Conservation (phyloP, 1,139 yeast genomes). For the Sugiyamaella japonica region DNA sequence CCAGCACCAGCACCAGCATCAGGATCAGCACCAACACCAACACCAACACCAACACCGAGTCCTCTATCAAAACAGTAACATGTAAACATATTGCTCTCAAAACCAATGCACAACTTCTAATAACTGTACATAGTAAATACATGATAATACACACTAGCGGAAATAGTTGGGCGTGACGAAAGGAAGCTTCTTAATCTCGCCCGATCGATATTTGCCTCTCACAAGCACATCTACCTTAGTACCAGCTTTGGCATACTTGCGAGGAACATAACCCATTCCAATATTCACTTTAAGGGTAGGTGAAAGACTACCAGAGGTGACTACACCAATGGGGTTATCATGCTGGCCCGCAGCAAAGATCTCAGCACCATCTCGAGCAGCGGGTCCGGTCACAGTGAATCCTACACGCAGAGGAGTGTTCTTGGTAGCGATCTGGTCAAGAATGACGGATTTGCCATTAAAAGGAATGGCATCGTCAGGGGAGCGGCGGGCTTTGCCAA, state of each 20-base stretch:
- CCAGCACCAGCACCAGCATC: conserved; percentile 6
- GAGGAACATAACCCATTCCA: conserved; percentile 86
- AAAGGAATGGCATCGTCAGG: conserved; percentile 49
- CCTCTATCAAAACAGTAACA: neutral
- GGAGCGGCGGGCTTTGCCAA: conserved; percentile 75
- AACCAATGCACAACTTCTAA: too few species aligned
- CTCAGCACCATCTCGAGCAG: conserved; percentile 84
- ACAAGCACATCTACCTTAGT: conserved; percentile 73
- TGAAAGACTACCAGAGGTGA: conserved; percentile 89
- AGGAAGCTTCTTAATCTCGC: conserved; percentile 75
- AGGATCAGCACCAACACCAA: conserved; percentile 1
- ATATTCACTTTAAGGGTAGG: conserved; percentile 79
- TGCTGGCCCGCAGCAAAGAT: conserved; percentile 55
- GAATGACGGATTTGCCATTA: conserved; percentile 73
- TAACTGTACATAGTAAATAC: neutral
- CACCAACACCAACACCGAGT: conserved; percentile 2
- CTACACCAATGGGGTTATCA: conserved; percentile 62
- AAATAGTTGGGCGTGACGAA: conserved; percentile 74
- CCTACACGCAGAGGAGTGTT: conserved; percentile 72
- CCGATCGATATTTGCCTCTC: conserved; percentile 80
- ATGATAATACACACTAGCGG: conserved; percentile 38
- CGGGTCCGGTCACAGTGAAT: conserved; percentile 73
- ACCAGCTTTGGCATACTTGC: conserved; percentile 73
- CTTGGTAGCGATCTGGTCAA: conserved; percentile 70
- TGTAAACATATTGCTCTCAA: too few species aligned